A percentile compares a stretch with the other conserved stretches of the same genome.
These are phyloP conservation scores for Xylaria sp. DNA, from an alignment of 2,329 filamentous ascomycete genomes.

Conservation along the genomic window DNA sequence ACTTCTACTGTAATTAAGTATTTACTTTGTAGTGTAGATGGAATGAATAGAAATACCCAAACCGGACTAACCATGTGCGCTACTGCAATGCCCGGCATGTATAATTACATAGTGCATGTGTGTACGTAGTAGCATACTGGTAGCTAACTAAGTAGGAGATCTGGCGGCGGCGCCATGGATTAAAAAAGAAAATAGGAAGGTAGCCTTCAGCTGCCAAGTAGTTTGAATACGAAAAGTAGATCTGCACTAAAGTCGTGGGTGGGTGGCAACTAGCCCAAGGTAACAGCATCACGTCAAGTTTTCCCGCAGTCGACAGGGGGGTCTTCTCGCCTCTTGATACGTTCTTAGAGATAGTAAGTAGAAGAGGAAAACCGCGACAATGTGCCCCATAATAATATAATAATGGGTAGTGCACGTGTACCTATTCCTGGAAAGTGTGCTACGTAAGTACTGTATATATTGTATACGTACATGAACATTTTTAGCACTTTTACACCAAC, in stretches of 20 bases:
- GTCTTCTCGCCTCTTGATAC: too few relatives aligned
- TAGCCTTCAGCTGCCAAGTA: slow-evolving; percentile 20
- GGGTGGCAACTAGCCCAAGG: neutral
- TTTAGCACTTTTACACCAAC: too few relatives aligned
- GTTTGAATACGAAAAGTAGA: slow-evolving; percentile 17
- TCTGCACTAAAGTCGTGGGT: neutral
- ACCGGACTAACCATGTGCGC: neutral
- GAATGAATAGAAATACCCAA: neutral
- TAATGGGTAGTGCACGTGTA: too few relatives aligned
- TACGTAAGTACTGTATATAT: too few relatives aligned
- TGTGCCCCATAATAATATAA: too few relatives aligned
- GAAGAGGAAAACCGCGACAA: too few relatives aligned
- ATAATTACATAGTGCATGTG: neutral
- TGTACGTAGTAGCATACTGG: too few relatives aligned
- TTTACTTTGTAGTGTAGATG: neutral
- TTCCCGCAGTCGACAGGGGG: neutral
- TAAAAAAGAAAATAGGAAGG: slow-evolving; percentile 5
- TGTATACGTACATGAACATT: too few relatives aligned
- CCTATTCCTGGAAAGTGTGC: too few relatives aligned
- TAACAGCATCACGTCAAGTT: neutral
- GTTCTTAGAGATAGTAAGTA: too few relatives aligned
- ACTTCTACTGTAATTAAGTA: too few relatives aligned
- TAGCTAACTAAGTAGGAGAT: neutral
- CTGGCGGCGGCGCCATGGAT: neutral
- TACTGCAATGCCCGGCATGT: neutral